Evolutionary conservation across 1,284 basidiomycete genomes (phyloP), one percentile per base, ranked within the genome.

Genomic region (Phlebopus sp.): DNA sequence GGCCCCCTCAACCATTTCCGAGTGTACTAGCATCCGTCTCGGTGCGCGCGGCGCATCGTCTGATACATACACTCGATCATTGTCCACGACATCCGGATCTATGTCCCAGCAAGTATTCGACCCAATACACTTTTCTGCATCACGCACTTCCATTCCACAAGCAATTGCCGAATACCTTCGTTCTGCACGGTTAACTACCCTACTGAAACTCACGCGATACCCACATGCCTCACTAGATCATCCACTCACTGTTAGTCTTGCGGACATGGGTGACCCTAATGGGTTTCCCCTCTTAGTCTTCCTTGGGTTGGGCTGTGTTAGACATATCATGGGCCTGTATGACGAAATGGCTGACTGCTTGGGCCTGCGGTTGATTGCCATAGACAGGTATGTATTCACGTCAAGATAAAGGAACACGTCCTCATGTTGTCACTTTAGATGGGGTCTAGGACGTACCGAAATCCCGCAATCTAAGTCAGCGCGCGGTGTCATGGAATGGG

Each of bases 341-440:
- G 95, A 98, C 64, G 96, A 98, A 63, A 88, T 98, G 79, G 96
- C 96, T 11, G 81, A 86, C 51, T 88, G 87, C 43, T 70, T 97
- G 49, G 87, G 86, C 1, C 75, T 99, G 23, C 76, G 96, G 40
- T 73, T 99, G 42, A 93, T 99, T 59, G 96, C 95, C 43, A 86
- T 99, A 57, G 96, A 99, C 68, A 81, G 96, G 85, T 88, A 62
- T 53, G 73, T 38, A 34, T 38, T 30, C 9, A 13, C 29, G 34
- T 25, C 41, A 37, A 39, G 32, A 40, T 52, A 42, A 43, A 43
- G 53, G 58, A 49, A 56, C 51, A 37, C 19, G 5, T 41, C 18
- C 17, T 3, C 14, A 35, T 42, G 35, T 49, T 39, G 43, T 14
- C 44, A 48, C 39, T 47, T 32, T 58, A 90, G 86, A 43, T 98